Conservation (phyloP, 1,139 yeast genomes). For the Yamadazyma diddensiae region DNA sequence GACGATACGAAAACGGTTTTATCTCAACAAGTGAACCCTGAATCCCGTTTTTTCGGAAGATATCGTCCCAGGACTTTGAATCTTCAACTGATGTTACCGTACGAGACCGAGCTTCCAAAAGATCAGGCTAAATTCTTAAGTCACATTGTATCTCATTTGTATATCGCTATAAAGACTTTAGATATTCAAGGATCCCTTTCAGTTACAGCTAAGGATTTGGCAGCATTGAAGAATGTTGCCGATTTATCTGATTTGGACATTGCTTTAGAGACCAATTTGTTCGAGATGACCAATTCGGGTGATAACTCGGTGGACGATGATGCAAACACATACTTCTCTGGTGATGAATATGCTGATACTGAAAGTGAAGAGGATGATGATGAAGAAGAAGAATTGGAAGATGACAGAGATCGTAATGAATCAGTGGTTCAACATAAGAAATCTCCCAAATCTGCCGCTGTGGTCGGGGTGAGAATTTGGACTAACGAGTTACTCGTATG, state of each 20-base stretch:
- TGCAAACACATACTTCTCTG: constrained; percentile 16
- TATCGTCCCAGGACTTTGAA: constrained; percentile 51
- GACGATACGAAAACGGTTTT: constrained; percentile 41
- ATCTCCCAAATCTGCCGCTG: constrained; percentile 67
- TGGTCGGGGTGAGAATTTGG: constrained; percentile 80
- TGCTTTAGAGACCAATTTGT: constrained; percentile 53
- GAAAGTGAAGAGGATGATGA: constrained; percentile 33
- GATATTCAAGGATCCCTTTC: constrained; percentile 75
- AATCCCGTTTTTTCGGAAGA: constrained; percentile 58
- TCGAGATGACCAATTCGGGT: constrained; percentile 23
- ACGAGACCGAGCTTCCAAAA: constrained; percentile 62
- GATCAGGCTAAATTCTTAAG: constrained; percentile 76
- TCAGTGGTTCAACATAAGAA: constrained; percentile 48
- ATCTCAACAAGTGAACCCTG: constrained; percentile 42
- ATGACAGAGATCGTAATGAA: constrained; percentile 34
- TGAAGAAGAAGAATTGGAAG: constrained; percentile 25
- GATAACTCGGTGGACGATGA: constrained; percentile 21
- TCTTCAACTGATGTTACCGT: constrained; percentile 69
- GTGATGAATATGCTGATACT: constrained; percentile 25
- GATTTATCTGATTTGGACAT: constrained; percentile 47
- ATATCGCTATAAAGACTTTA: constrained; percentile 71
- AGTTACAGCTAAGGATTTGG: constrained; percentile 63
- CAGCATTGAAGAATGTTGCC: constrained; percentile 29
- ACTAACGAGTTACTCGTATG: constrained; percentile 82
- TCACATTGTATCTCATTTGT: constrained; percentile 75